phyloP scores from a whole-genome alignment of 2,329 filamentous ascomycete genomes.

The Talaromyces islandicus region DNA sequence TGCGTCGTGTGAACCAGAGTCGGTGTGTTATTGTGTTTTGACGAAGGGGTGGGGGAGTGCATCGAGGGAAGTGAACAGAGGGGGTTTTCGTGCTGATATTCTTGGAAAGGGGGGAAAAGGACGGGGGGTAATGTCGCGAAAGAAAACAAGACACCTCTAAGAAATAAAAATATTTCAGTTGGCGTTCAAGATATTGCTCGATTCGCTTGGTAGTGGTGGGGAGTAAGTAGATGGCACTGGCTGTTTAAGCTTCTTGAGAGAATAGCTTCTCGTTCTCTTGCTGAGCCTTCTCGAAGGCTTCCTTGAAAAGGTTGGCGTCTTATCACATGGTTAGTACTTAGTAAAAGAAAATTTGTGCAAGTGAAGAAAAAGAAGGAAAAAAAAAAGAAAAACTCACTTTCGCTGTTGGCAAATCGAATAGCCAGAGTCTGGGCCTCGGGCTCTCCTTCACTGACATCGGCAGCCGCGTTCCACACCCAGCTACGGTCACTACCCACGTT shows the following conservation, averaged over 20 bases:
- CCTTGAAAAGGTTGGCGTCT: constrained; percentile 98
- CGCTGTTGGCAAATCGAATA: constrained; percentile 94
- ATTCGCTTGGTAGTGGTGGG: background rate
- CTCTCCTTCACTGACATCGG: constrained; percentile 97
- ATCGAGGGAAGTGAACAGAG: constrained; percentile 1
- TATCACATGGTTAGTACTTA: background rate
- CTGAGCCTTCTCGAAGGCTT: constrained; percentile 93
- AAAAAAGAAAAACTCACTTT: constrained; percentile 60
- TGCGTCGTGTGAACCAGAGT: constrained; percentile 3
- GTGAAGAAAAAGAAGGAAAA: too few relatives aligned
- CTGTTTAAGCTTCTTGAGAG: constrained; percentile 45
- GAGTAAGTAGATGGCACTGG: background rate
- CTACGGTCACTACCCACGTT: constrained; percentile 97
- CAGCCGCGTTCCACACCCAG: constrained; percentile 98
- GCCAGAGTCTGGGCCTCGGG: constrained; percentile 92
- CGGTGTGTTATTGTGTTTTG: constrained; percentile 2
- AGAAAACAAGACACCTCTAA: background rate
- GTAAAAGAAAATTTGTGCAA: too few relatives aligned
- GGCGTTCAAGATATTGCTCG: background rate
- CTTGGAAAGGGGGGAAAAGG: background rate
- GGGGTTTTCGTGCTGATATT: background rate
- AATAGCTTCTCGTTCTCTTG: constrained; percentile 91
- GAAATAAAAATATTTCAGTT: background rate
- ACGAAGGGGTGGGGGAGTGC: constrained; percentile 2
- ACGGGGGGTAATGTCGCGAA: constrained; percentile 1